phyloP scores from a whole-genome alignment of 2,329 filamentous ascomycete genomes.

The Ophioceras dolichostomum region DNA sequence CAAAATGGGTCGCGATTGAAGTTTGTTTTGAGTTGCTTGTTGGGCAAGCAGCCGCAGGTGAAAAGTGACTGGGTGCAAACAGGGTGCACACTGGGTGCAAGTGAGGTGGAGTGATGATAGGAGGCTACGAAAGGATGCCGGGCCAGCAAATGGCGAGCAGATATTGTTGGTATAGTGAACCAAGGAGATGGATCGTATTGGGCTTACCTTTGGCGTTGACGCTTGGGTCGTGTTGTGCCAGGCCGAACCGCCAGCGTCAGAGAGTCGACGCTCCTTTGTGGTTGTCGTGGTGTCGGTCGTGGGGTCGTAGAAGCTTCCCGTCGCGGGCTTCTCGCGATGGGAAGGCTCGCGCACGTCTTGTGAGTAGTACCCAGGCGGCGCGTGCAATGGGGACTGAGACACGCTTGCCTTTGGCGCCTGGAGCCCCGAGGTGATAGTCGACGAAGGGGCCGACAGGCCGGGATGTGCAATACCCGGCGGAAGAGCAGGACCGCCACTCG shows the following conservation, averaged over 20 bases:
- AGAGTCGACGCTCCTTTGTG: constrained; percentile 31
- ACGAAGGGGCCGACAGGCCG: background rate
- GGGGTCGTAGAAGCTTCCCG: constrained; percentile 40
- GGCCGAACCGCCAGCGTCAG: constrained; percentile 21
- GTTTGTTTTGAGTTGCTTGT: constrained; percentile 6
- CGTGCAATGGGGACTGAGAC: constrained; percentile 9
- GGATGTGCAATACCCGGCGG: background rate
- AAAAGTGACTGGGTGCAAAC: too few species aligned
- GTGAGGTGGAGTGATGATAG: too few species aligned
- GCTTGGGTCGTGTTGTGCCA: constrained; percentile 30
- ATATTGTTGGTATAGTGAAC: too few species aligned
- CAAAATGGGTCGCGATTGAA: constrained; percentile 4
- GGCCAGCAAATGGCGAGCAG: too few species aligned
- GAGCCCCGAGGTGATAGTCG: constrained; percentile 8
- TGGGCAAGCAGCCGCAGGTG: too few species aligned
- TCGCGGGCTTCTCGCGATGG: constrained; percentile 7
- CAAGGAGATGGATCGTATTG: too few species aligned
- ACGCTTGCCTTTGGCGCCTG: constrained; percentile 15
- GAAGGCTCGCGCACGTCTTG: constrained; percentile 2
- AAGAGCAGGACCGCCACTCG: background rate
- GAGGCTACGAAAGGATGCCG: too few species aligned
- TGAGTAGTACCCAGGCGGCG: constrained; percentile 7
- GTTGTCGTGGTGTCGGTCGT: constrained; percentile 35
- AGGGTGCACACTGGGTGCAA: too few species aligned
- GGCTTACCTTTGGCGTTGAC: constrained; percentile 35